These are phyloP conservation scores for Picochlorum sp. DNA, from an alignment of 139 green algal species.

Conservation along the genomic window DNA sequence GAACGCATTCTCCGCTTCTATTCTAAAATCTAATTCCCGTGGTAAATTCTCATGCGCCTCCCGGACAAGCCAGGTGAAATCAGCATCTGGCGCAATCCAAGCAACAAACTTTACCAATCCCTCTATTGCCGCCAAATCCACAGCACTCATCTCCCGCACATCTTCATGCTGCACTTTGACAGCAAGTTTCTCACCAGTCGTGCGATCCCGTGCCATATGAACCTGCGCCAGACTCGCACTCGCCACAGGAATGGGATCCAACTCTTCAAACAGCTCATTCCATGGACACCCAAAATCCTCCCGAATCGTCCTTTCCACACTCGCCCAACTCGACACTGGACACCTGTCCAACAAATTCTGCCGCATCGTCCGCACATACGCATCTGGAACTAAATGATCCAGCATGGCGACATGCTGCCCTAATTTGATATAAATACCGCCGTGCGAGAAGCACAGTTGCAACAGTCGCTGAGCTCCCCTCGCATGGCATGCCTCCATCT, in stretches of 20 bases:
- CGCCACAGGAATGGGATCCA: conserved; percentile 70
- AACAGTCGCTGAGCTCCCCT: conserved; percentile 47
- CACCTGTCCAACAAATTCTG: conserved; percentile 76
- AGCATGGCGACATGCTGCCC: conserved; percentile 49
- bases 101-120: conserved; percentile 53
- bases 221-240: conserved; percentile 89
- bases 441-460: conserved; percentile 74
- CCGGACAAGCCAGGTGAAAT: conserved; percentile 84
- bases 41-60: conserved; percentile 70
- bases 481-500: conserved; percentile 41
- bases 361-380: conserved; percentile 82
- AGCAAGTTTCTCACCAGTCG: conserved; percentile 57
- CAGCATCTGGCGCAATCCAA: conserved; percentile 48
- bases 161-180: conserved; percentile 85
- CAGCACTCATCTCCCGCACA: conserved; percentile 58
- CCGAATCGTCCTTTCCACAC: conserved; percentile 52
- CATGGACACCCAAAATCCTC: conserved; percentile 66
- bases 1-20: conserved; percentile 52
- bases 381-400: conserved; percentile 79
- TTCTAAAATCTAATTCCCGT: conserved; percentile 73
- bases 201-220: conserved; percentile 54
- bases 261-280: conserved; percentile 71
- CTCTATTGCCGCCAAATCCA: conserved; percentile 75
- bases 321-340: conserved; percentile 46
- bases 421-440: conserved; percentile 78